phyloP scores from a whole-genome alignment of 345 rosid genomes.

The Salix arbutifolia region DNA sequence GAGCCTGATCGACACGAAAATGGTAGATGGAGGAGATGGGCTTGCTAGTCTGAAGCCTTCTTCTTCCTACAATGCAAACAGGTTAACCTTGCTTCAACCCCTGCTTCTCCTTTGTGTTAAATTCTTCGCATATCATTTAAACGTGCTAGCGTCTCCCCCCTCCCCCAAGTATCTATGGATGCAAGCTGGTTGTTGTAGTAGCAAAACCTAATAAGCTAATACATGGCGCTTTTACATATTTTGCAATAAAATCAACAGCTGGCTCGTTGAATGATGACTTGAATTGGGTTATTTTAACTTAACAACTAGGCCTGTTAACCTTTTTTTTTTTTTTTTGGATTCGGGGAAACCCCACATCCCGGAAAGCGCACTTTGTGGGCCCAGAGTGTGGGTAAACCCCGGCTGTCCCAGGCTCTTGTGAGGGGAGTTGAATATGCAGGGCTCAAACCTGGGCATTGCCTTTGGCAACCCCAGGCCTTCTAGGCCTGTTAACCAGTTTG shows the following conservation, averaged over 20 bases:
- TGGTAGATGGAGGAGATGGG: constrained; percentile 48
- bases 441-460: no score
- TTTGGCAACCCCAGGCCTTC: no score
- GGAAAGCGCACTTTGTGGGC: no score
- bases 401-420: no score
- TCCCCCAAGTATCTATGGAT: neutral
- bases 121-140: neutral
- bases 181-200: neutral
- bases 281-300: neutral
- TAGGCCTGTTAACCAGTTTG: neutral
- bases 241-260: neutral
- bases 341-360: no score
- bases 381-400: no score
- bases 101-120: neutral
- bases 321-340: no score
- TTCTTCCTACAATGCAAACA: constrained; percentile 92
- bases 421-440: no score
- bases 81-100: constrained; percentile 38
- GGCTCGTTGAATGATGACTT: neutral
- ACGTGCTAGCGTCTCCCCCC: neutral
- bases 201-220: neutral
- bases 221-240: neutral
- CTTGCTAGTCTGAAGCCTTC: constrained; percentile 69
- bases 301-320: neutral
- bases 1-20: constrained; percentile 75